A percentile compares a stretch with the other conserved stretches of the same genome.
Conservation (phyloP, 2,329 filamentous ascomycete species). For the Colletotrichum cordylinicola region DNA sequence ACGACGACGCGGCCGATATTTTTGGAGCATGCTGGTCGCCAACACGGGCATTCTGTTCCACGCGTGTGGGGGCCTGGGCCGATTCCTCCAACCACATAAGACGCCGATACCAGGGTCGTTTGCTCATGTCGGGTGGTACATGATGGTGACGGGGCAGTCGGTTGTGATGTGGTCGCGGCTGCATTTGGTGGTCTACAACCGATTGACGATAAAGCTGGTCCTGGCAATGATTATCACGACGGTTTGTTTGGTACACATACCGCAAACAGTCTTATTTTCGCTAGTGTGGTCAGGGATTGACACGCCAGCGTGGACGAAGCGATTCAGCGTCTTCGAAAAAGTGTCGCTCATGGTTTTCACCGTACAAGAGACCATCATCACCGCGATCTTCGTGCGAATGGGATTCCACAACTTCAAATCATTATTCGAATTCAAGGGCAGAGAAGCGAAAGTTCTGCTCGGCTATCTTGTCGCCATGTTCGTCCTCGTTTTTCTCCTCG, state of each 20-base stretch:
- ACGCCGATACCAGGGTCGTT: constrained; percentile 50
- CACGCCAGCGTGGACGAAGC: constrained; percentile 24
- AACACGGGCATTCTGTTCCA: constrained; percentile 55
- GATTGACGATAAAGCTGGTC: constrained; percentile 27
- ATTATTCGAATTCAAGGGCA: constrained; percentile 13
- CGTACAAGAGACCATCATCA: constrained; percentile 60
- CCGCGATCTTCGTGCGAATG: constrained; percentile 41
- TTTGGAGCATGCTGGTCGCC: constrained; percentile 33
- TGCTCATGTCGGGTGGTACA: constrained; percentile 46
- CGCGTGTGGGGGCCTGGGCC: constrained; percentile 44
- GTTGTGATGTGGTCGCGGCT: constrained; percentile 48
- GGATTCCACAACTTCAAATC: constrained; percentile 31
- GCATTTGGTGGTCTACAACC: constrained; percentile 53
- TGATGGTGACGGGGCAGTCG: constrained; percentile 58
- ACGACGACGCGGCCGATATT: constrained; percentile 29
- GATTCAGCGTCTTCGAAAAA: constrained; percentile 55
- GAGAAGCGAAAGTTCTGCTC: constrained; percentile 31
- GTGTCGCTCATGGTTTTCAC: constrained; percentile 62
- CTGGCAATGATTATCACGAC: constrained; percentile 59
- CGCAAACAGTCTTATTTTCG: constrained; percentile 56
- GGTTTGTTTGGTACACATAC: constrained; percentile 50
- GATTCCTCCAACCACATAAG: constrained; percentile 37
- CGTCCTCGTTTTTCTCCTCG: constrained; percentile 42
- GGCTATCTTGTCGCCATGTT: constrained; percentile 45
- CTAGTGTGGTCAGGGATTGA: constrained; percentile 46